Evolutionary conservation across 257 asterid genomes (phyloP), one percentile per base, ranked within the genome.

Genomic region (Solanum clarkiae): DNA sequence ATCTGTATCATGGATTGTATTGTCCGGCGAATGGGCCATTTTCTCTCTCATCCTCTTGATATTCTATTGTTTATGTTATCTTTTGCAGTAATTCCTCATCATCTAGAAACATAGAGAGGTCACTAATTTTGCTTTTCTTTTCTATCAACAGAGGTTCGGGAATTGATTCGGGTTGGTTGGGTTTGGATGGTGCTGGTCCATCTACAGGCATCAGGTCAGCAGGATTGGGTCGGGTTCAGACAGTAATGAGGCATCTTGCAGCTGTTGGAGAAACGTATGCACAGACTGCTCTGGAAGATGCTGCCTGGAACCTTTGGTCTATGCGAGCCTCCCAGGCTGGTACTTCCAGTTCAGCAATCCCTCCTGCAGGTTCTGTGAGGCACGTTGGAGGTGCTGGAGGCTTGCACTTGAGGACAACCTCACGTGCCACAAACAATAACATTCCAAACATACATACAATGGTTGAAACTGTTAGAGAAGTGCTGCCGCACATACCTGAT

Each of bases 191-290:
- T 79, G 95, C 96, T 40, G 94, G 98, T 69, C 83, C 83, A 53
- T 79, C 83, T 79, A 53, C 83, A 16, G 66, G 83, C 49, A 53
- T 79, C 55, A 87, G 90, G 56, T 82, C 90, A 18, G 91, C 80
- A 8, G 95, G 98, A 85, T 85, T 94, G 49, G 92, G 95, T 63
- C 91, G 94, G 69, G 94, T 94, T 86, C 98, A 94, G 91, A 92
- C 91, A 97, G 93, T 94, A 92, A 93, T 94, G 98, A 91, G 98
- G 86, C 98, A 94, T 75, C 93, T 94, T 72, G 97, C 98, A 53
- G 96, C 98, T 74, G 98, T 93, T 54, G 98, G 98, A 85, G 98
- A 94, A 86, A 94, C 95, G 22, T 93, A 93, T 80, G 93, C 96
- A 53, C 95, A 94, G 84, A 92, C 94, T 68, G 93, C 95, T 72